Evolutionary conservation across 345 rosid species (phyloP).

Genomic region (Chamaenerion angustifolium): DNA sequence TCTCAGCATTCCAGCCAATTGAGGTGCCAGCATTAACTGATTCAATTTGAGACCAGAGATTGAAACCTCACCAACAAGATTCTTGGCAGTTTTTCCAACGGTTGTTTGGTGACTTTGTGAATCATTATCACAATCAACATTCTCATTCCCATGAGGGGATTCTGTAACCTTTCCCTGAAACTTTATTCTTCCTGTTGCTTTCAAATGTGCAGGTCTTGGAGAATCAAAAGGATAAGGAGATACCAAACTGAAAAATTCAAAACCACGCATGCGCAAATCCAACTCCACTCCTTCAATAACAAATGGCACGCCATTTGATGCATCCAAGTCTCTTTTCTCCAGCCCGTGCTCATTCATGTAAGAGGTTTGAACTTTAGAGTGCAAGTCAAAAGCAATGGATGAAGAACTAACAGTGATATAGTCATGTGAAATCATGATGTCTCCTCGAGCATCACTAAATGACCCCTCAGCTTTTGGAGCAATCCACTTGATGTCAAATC

Average conservation of each 20-base stretch:
- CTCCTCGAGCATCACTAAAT: constrained; percentile 93
- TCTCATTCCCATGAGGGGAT: constrained; percentile 13
- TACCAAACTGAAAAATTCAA: constrained; percentile 84
- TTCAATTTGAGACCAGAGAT: constrained; percentile 83
- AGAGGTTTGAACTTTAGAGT: constrained; percentile 60
- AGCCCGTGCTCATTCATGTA: constrained; percentile 50
- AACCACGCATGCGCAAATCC: constrained; percentile 90
- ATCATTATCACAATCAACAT: constrained; percentile 17
- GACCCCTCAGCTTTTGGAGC: constrained; percentile 99
- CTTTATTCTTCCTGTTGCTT: constrained; percentile 84
- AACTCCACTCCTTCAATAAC: constrained; percentile 79
- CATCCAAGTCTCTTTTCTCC: constrained; percentile 25
- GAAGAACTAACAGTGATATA: constrained; percentile 67
- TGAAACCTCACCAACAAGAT: constrained; percentile 74
- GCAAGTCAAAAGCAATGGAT: constrained; percentile 76
- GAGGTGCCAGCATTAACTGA: constrained; percentile 90
- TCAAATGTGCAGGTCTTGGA: constrained; percentile 84
- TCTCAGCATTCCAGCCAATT: constrained; percentile 64
- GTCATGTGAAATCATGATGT: constrained; percentile 83
- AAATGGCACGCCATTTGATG: constrained; percentile 39
- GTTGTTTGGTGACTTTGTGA: constrained; percentile 15
- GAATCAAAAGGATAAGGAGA: constrained; percentile 87
- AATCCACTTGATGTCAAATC: constrained; percentile 90
- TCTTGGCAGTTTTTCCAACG: constrained; percentile 19
- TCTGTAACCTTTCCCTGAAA: constrained; percentile 69